Conservation (phyloP, 2,329 filamentous ascomycete species). For the Alternaria sp. region DNA sequence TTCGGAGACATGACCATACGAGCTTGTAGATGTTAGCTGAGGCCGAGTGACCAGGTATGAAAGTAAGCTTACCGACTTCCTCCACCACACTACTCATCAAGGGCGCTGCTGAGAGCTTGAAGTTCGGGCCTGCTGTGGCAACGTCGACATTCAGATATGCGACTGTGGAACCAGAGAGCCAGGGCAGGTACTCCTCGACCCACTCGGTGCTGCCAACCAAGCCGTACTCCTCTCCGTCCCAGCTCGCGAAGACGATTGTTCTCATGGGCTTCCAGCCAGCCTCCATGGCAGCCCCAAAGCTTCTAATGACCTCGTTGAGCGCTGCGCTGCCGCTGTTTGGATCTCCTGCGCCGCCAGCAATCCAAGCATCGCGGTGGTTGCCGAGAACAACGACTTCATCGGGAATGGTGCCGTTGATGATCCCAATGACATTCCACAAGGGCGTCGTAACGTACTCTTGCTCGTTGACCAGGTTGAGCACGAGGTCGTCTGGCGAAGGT, state of each 20-base stretch:
- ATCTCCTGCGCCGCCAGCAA: constrained; percentile 81
- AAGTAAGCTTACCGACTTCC: constrained; percentile 58
- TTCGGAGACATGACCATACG: constrained; percentile 61
- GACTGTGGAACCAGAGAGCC: constrained; percentile 74
- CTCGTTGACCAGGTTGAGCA: constrained; percentile 56
- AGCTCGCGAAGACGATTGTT: constrained; percentile 84
- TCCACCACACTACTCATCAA: constrained; percentile 76
- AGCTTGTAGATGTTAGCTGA: constrained; percentile 28
- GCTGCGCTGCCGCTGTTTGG: constrained; percentile 83
- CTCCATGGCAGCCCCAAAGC: constrained; percentile 73
- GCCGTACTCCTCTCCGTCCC: constrained; percentile 78
- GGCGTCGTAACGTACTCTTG: constrained; percentile 59
- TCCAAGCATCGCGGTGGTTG: constrained; percentile 93
- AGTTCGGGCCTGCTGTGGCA: constrained; percentile 69
- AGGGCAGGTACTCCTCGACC: constrained; percentile 88
- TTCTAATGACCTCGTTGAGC: constrained; percentile 77
- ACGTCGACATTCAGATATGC: constrained; percentile 89
- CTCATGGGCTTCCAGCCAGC: constrained; percentile 83
- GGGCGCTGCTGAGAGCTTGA: constrained; percentile 72
- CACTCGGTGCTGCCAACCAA: constrained; percentile 88
- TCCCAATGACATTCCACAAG: constrained; percentile 78
- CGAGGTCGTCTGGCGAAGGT: constrained; percentile 74
- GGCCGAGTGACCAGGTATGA: neutral
- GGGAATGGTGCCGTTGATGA: constrained; percentile 84
- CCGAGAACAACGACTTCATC: constrained; percentile 89